Evolutionary conservation across 2,329 filamentous ascomycete genomes (phyloP).

Genomic region (Fusarium sp.): DNA sequence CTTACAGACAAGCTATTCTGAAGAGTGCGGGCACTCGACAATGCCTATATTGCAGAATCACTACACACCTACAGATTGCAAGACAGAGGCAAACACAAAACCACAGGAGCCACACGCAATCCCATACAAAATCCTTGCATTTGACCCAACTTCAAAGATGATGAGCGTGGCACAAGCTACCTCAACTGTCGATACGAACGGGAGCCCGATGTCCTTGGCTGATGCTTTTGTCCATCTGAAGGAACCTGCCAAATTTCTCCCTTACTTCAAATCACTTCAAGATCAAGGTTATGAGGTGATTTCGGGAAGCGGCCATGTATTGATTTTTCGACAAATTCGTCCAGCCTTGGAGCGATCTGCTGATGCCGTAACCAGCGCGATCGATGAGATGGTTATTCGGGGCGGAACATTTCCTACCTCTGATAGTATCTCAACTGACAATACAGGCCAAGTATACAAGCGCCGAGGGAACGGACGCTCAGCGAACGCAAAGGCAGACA

Average conservation of each 20-base stretch:
- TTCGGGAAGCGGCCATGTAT: constrained; percentile 71
- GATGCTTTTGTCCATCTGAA: constrained; percentile 72
- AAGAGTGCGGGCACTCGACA: constrained; percentile 57
- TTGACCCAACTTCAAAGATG: constrained; percentile 69
- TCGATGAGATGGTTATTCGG: constrained; percentile 66
- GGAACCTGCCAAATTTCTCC: constrained; percentile 74
- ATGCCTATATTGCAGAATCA: constrained; percentile 56
- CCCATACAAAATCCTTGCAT: constrained; percentile 75
- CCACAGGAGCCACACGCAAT: constrained; percentile 14
- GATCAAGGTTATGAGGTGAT: constrained; percentile 75
- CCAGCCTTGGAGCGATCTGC: constrained; percentile 20
- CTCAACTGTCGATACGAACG: constrained; percentile 63
- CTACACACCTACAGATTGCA: constrained; percentile 18
- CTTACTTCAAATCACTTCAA: constrained; percentile 71
- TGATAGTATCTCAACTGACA: constrained; percentile 64
- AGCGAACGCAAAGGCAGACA: constrained; percentile 26
- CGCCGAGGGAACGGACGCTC: too few relatives aligned
- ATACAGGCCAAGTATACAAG: constrained; percentile 21
- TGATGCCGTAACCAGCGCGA: constrained; percentile 64
- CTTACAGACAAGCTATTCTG: constrained; percentile 61
- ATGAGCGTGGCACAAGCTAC: constrained; percentile 72
- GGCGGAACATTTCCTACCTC: constrained; percentile 72
- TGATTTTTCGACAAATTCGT: constrained; percentile 74
- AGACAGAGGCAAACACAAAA: background rate
- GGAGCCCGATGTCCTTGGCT: constrained; percentile 67